A percentile compares a stretch with the other conserved stretches of the same genome.
Evolutionary conservation across 768 basidiomycete genomes (phyloP).

Genomic region (Rhizopogon rudus): DNA sequence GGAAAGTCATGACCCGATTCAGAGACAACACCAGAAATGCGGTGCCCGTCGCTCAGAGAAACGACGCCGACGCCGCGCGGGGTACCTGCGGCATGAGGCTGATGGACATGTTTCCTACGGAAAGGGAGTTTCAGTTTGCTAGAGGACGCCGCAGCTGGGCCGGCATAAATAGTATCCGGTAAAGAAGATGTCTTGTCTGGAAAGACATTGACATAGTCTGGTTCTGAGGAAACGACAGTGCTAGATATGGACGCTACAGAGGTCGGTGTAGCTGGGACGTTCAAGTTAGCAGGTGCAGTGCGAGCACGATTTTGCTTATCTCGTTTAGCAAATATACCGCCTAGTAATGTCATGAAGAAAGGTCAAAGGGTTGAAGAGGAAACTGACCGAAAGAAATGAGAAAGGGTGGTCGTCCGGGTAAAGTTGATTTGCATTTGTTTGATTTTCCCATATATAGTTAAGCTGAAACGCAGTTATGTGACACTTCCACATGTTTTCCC

Average conservation of each 20-base stretch:
- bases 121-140: constrained; percentile 44
- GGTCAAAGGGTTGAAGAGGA: constrained; percentile 3
- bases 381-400: too few relatives aligned
- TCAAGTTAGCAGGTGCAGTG: background rate
- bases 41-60: constrained; percentile 22
- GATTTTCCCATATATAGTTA: constrained; percentile 5
- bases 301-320: constrained; percentile 9
- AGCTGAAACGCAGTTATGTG: too few relatives aligned
- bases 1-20: constrained; percentile 40
- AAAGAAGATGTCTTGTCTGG: constrained; percentile 15
- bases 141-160: constrained; percentile 28
- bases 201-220: constrained; percentile 28
- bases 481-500: too few relatives aligned
- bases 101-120: constrained; percentile 28
- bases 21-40: constrained; percentile 34
- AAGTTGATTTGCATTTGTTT: background rate
- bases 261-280: background rate
- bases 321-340: constrained; percentile 23
- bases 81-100: constrained; percentile 5
- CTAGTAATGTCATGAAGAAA: constrained; percentile 23
- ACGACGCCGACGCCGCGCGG: constrained; percentile 6
- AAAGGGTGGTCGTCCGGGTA: too few relatives aligned
- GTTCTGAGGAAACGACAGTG: constrained; percentile 23
- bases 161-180: constrained; percentile 14
- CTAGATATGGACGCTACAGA: constrained; percentile 13